Evolutionary conservation across 805 yeast species (phyloP), one percentile per base, ranked within the genome.

Genomic region (Lipomyces lipofer): DNA sequence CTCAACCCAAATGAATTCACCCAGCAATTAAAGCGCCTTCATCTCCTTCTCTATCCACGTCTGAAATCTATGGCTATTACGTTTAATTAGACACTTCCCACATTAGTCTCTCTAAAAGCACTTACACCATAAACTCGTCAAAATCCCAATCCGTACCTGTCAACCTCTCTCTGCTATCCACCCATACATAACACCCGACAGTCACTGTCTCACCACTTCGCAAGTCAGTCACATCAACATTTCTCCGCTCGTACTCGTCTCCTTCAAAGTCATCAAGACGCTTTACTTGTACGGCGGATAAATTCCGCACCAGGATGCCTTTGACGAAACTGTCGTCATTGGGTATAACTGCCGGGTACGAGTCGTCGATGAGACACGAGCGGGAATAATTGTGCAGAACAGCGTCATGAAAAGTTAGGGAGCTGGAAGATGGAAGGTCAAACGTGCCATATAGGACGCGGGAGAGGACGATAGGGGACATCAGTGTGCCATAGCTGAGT

Each of bases 221-320:
- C 10, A 17, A n/a, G 13, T 30, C 43, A 13, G n/a, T 25, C 2
- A 60, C 62, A 1, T 24, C 10, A 2, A 63, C 58, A 22, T 25
- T 4, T 28, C 30, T 38, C 13, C 67, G 51, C 21, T 44, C 44
- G 43, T 65, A 65, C 42, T 65, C 67, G 35, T 50, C 59, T 2
- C 64, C 66, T 43, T 65, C 67, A 36, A 60, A 65, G 9, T 42
- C 40, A 40, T 65, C 67, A 2, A 64, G 58, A 12, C 35, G 48
- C 4, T 7, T n/a, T 2, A 65, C 9, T 29, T 56, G 58, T 7
- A 10, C 43, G 3, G 28, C 35, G 4, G 58, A 42, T 3, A 65
- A 15, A 4, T 56, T 52, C 17, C 25, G 35, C n/a, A 65, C 59
- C 1, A 65, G 42, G 27, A 42, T 42, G 2, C 67, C 67, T 3